phyloP scores from a whole-genome alignment of 1,284 basidiomycete genomes.

The Irpex rosettiformis region DNA sequence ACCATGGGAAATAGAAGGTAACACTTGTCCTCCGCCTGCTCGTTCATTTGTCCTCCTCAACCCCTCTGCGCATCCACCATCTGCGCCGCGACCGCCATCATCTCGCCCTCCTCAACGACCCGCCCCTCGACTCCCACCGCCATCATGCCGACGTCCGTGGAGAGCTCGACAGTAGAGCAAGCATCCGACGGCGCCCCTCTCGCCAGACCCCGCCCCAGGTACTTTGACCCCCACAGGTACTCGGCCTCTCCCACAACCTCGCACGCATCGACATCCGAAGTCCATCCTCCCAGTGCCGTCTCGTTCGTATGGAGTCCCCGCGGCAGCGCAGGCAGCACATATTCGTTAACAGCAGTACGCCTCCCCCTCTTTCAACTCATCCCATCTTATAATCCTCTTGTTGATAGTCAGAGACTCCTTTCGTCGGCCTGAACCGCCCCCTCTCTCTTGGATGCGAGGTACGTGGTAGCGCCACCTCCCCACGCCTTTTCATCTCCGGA shows the following conservation, averaged over 20 bases:
- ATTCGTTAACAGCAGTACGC: slow-evolving; percentile 22
- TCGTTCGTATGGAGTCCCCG: slow-evolving; percentile 20
- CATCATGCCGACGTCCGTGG: slow-evolving; percentile 6
- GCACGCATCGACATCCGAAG: slow-evolving; percentile 22
- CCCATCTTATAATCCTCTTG: neutral
- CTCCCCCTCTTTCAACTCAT: neutral
- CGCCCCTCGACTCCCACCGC: neutral
- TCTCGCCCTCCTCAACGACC: slow-evolving; percentile 4
- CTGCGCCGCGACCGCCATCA: neutral
- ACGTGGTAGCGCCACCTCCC: slow-evolving; percentile 6
- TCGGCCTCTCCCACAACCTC: slow-evolving; percentile 8
- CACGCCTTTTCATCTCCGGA: neutral
- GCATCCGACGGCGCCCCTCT: neutral
- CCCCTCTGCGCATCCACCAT: slow-evolving; percentile 6
- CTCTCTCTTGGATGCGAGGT: slow-evolving; percentile 28
- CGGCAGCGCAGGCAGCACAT: slow-evolving; percentile 12
- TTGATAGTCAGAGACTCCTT: slow-evolving; percentile 26
- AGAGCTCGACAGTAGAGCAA: neutral
- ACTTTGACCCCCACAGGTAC: slow-evolving; percentile 7
- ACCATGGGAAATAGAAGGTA: neutral
- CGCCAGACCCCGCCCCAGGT: slow-evolving; percentile 6
- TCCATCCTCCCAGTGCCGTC: slow-evolving; percentile 42
- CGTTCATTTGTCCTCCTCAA: neutral
- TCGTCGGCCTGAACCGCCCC: slow-evolving; percentile 25
- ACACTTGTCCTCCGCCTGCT: neutral